Evolutionary conservation across 768 basidiomycete species (phyloP), one percentile per base, ranked within the genome.

Genomic region (Lentinula edodes): DNA sequence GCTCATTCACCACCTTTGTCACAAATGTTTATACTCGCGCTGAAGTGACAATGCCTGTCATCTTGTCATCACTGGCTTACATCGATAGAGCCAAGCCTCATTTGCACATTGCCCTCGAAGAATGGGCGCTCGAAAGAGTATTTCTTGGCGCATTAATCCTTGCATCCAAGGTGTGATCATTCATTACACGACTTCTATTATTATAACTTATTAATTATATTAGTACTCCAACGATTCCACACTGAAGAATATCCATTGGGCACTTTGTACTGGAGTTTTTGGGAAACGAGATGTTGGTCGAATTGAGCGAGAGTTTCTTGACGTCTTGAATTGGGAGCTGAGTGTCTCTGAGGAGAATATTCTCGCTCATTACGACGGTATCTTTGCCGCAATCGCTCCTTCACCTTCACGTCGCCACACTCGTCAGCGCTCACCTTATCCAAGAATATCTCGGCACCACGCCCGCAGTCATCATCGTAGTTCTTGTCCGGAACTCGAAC

Each of bases 171-270:
- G 88, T 90, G 70, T 65, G 70, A 58, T 58, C 61, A 18, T 48
- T 35, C 46, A 61, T 64, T 38, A 42, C 46, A 41, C 61, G 57
- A 51, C 45, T 50, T 46, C 38, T 45, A 20, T 23, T 32, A 39
- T 53, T 18, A 20, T 28, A 41, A 28, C 61, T 28, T 41, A 45
- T 66, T 28, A 66, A 62, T 56, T 56, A 54, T 67, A 16, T 53
- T 38, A 91, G 85, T 94, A 94, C 70, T 76, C 89, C 39, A 93
- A 95, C 71, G 93, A 95, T 71, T 92, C 89, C 15, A 91, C 90
- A 32, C 81, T 93, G 15, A 95, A 95, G 80, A 95, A 95, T 74
- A 80, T 90, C 54, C 92, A 95, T 72, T 95, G 92, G 92, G 88
- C 89, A 8, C 77, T 89, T n/a, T 90, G 89, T 73, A 90, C 90